These are phyloP conservation scores for Castanospermum australe DNA, from an alignment of 306 rosid species.

Conservation along the genomic window DNA sequence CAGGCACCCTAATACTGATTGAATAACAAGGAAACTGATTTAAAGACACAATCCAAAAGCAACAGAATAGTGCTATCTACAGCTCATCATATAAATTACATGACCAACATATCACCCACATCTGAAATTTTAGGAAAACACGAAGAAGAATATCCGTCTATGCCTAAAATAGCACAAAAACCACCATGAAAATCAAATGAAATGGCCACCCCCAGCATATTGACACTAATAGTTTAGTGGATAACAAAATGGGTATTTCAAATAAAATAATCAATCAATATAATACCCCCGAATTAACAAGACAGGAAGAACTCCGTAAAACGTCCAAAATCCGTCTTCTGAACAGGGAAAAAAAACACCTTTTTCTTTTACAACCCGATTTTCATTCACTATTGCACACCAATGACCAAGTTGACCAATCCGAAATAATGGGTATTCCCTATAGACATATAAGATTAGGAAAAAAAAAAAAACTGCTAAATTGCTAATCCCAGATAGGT, in stretches of 20 bases:
- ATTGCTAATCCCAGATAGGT: neutral
- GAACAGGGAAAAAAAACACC: neutral
- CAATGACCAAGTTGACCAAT: conserved; percentile 1
- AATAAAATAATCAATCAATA: neutral
- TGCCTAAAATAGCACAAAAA: neutral
- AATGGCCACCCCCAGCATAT: neutral
- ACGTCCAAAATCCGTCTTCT: neutral
- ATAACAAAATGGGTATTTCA: neutral
- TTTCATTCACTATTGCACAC: neutral
- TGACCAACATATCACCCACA: neutral
- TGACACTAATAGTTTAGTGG: neutral
- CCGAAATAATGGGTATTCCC: neutral
- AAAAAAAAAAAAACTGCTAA: neutral
- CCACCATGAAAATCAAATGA: neutral
- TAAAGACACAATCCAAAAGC: neutral
- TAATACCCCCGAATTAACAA: neutral
- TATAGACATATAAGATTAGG: neutral
- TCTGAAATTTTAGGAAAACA: neutral
- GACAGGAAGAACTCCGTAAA: neutral
- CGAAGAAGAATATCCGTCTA: neutral
- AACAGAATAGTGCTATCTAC: neutral
- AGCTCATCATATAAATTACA: neutral
- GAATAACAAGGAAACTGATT: neutral
- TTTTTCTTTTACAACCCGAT: neutral
- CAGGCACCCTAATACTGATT: neutral